Base-by-base conservation (phyloP, 2,329 filamentous ascomycete species). In the Amauroascus niger region DNA sequence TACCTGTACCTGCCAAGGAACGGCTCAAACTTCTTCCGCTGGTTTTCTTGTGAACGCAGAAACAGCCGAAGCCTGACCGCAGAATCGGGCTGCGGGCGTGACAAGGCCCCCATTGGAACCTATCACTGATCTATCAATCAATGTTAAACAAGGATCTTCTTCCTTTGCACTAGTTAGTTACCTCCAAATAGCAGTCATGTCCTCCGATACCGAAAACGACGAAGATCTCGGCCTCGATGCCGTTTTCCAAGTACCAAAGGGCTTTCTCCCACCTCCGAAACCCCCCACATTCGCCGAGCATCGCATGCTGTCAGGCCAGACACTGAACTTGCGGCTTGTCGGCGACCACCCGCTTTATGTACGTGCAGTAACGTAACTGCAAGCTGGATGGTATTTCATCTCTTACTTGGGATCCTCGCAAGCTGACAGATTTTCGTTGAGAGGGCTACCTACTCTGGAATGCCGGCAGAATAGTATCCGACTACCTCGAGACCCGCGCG, bases 371-470 rank as follows among this genome's bases (percentile, higher is more conserved):
- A n/a, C n/a, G n/a, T n/a, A n/a, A n/a, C n/a, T n/a, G n/a, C n/a
- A n/a, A n/a, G n/a, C n/a, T n/a, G n/a, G n/a, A n/a, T n/a, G n/a
- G n/a, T n/a, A n/a, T n/a, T n/a, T n/a, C n/a, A n/a, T n/a, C n/a
- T n/a, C n/a, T n/a, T n/a, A n/a, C n/a, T n/a, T n/a, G n/a, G 32
- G 22, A 1, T 13, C 8, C 33, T 49, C 22, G 33, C 49, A 33
- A 47, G 62, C 62, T 63, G 59, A 64, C 58, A 40, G 51, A 49
- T 53, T 55, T 40, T 13, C 20, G 57, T 48, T 48, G 45, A 58
- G 62, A 81, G 81, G 90, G 88, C 14, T 88, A 96, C 69, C 79
- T 87, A 59, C 79, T 96, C 28, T 97, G 91, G 91, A 94, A 96
- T 69, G 90, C 88, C 57, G 84, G 85, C 56, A 84, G 87, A 58